Base-by-base conservation (phyloP, 345 rosid species). In the Populus alba region DNA sequence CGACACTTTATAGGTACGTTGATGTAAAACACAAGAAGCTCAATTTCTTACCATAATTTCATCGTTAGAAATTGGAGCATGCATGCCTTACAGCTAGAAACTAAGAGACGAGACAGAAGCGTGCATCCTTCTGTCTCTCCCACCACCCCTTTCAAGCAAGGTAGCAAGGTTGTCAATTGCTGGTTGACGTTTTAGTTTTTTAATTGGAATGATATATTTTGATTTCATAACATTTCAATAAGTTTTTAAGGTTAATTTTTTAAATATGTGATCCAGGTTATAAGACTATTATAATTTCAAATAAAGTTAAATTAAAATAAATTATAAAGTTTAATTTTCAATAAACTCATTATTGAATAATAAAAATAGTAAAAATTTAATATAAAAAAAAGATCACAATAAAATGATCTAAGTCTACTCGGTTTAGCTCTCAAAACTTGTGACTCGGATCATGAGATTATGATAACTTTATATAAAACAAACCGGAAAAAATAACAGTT, bases 391-490 rank as follows among this genome's bases (percentile, higher is more conserved):
- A 33, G 5, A 0, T 33, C 6, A 33, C 6, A 33, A 33, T 33
- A 33, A 33, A 33, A 33, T 33, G 0, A 4, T 0, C 0, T 33
- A 33, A 33, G 0, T 33, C 0, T 33, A 33, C 35, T 33, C 0
- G 0, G 5, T 33, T 33, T 33, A 33, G 0, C 37, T 33, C 37
- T 33, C 0, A 33, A 4, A 33, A 33, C 37, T 0, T 0, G 1
- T 0, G 1, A 33, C 0, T 33, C 6, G 1, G 0, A 1, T 4
- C 0, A 33, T 33, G 1, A 33, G 6, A 33, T 33, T 4, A 0
- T 33, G 6, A 33, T 33, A 33, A 33, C 1, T 33, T 33, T 33
- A 3, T 33, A 33, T 33, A 33, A 33, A 33, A 33, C 0, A 33
- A 33, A 4, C 5, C 0, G 5, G 5, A 33, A 33, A 33, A 4